Evolutionary conservation across 2,329 filamentous ascomycete species (phyloP).

Genomic region (Cercospora beticola): DNA sequence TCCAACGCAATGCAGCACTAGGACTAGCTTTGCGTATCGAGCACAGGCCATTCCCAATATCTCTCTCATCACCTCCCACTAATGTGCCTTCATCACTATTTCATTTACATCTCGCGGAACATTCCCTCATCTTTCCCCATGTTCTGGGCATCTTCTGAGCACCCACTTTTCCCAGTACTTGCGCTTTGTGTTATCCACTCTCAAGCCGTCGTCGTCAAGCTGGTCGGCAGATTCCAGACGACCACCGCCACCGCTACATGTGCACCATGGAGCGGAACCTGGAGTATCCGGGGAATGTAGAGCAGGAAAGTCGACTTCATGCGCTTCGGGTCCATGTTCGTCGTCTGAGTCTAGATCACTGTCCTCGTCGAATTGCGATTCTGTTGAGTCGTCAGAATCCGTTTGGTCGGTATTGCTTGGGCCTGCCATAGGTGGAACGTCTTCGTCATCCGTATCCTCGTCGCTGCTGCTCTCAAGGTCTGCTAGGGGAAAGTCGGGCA

Average conservation of each 20-base stretch:
- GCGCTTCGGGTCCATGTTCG: slow-evolving; percentile 41
- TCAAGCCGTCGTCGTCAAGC: slow-evolving; percentile 50
- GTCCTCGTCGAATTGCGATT: slow-evolving; percentile 14
- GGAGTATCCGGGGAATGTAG: slow-evolving; percentile 45
- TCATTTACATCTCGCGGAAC: neutral
- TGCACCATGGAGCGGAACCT: slow-evolving; percentile 49
- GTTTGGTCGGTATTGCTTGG: neutral
- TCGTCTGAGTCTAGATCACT: slow-evolving; percentile 40
- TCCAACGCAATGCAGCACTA: neutral
- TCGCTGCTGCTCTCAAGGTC: slow-evolving; percentile 40
- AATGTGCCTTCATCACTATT: neutral
- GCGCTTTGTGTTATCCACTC: slow-evolving; percentile 50
- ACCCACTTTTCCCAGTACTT: slow-evolving; percentile 60
- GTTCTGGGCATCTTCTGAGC: slow-evolving; percentile 46
- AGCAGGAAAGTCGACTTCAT: slow-evolving; percentile 49
- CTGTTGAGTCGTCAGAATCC: neutral
- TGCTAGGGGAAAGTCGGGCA: slow-evolving; percentile 47
- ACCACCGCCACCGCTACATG: slow-evolving; percentile 41
- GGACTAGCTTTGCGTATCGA: neutral
- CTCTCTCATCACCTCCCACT: neutral
- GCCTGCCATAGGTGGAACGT: slow-evolving; percentile 13
- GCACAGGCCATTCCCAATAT: neutral
- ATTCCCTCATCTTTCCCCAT: slow-evolving; percentile 23
- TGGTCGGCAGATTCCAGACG: slow-evolving; percentile 44
- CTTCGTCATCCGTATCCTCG: slow-evolving; percentile 20